Evolutionary conservation across 108 stramenopile genomes (phyloP), one percentile per base, ranked within the genome.

Genomic region (Nitzschia putrida): DNA sequence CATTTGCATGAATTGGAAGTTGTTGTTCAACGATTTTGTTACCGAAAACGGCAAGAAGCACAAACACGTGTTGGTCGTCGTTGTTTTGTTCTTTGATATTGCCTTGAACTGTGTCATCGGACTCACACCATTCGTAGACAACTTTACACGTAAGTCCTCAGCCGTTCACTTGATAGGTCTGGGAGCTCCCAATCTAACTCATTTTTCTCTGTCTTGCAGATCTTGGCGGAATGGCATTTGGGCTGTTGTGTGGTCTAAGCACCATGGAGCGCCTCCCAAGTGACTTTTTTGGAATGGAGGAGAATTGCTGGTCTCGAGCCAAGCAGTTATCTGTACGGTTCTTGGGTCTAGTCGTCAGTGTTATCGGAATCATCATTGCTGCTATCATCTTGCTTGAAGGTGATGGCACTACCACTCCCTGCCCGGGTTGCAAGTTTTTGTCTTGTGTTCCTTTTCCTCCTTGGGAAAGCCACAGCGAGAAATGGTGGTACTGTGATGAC

Each of bases 401-500:
- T 13, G 93, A 90, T 72, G 89, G 86, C 16, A 68, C 81, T 52
- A 87, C 86, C 0, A 87, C 84, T n/a, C 88, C 88, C 9, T 95
- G 93, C 72, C 74, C 78, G 12, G 64, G 72, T 14, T 95, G 93
- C 61, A 65, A 58, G 6, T 85, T 76, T 60, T 69, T 95, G 50
- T 89, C 88, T 0, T 95, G 94, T 56, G 80, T 92, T 39, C 77
- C 91, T 14, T 91, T 95, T 54, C 94, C 94, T 39, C 89, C 89
- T 0, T 92, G 94, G 91, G 68, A 70, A 4, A 74, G 69, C 10
- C 54, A 79, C 9, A 55, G 71, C 61, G 66, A 89, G 20, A 90
- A 90, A 64, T 95, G 94, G 94, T 95, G 94, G 94, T 92, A 92
- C 47, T 95, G 94, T 68, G 94, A 95, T 52, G 91, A 95, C 66